Evolutionary conservation across 2,329 filamentous ascomycete genomes (phyloP), one percentile per base, ranked within the genome.

Genomic region (Alternaria angustiovoidea): DNA sequence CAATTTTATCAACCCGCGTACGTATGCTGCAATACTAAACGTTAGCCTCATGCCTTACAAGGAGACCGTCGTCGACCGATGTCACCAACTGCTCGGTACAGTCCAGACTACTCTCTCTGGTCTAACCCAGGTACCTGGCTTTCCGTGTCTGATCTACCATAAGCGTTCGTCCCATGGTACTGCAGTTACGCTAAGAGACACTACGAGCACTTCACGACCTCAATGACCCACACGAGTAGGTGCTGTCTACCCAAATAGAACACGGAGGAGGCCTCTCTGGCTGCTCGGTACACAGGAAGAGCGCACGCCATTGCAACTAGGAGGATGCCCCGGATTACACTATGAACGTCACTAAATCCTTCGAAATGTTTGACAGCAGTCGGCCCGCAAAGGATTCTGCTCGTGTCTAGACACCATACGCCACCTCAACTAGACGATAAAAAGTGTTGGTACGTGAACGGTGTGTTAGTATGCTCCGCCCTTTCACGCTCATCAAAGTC

Each of bases 91-190:
- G 26, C 26, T 28, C 41, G 52, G 46, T 47, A 44, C 49, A 48
- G 34, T 24, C 32, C 14, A 32, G 38, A 42, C 32, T 43, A 20
- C 34, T 28, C n/a, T 34, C 28, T 42, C 28, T 26, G 22, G 32
- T 51, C 34, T 42, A 34, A 51, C 52, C 57, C 57, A 54, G 44
- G n/a, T 38, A 60, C 53, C 57, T 11, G 57, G 46, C 46, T 60
- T 39, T 20, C 26, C 28, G 32, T 16, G 22, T 59, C 46, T 28
- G 53, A 46, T 30, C 48, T 57, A 30, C 41, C 36, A 22, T 28
- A 14, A 42, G n/a, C 30, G 18, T 18, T 30, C 3, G 24, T 34
- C 42, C 26, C 34, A 47, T 47, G 34, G 48, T 54, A 24, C 39
- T 32, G 41, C 41, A 57, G 41, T 12, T 39, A 16, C 32, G 48